These are phyloP conservation scores for Hamigera avellanea DNA, from an alignment of 495 filamentous ascomycete species.

Conservation along the genomic window DNA sequence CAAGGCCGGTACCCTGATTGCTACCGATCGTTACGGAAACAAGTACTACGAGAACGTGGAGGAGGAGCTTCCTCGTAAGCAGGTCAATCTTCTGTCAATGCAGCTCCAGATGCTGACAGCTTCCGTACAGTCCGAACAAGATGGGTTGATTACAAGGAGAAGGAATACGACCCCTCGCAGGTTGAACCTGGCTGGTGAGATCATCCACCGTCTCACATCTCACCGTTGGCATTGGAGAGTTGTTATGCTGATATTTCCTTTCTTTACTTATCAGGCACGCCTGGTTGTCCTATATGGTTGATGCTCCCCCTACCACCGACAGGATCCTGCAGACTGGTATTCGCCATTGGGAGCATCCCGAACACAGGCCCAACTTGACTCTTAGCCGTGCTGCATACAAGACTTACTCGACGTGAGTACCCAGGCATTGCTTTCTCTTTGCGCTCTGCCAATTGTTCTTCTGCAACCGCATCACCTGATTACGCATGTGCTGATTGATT, in stretches of 20 bases:
- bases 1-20: conserved; percentile 84
- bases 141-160: conserved; percentile 92
- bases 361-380: conserved; percentile 68
- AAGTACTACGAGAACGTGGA: conserved; percentile 90
- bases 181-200: conserved; percentile 90
- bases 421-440: not conserved
- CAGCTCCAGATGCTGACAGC: not conserved
- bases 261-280: conserved; percentile 53
- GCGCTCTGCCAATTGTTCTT: not conserved
- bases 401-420: conserved; percentile 83
- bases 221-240: not conserved
- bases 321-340: conserved; percentile 51
- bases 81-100: not conserved
- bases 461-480: not conserved
- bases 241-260: not conserved
- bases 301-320: conserved; percentile 74
- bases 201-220: not conserved
- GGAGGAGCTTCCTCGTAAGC: conserved; percentile 85
- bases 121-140: conserved; percentile 67
- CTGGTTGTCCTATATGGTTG: conserved; percentile 90
- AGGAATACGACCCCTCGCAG: conserved; percentile 81
- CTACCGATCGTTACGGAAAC: conserved; percentile 83
- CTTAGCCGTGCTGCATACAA: conserved; percentile 67
- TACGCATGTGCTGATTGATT: not conserved
- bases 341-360: conserved; percentile 62